A percentile compares a stretch with the other conserved stretches of the same genome.
phyloP scores from a whole-genome alignment of 2,329 filamentous ascomycete genomes.

The Xylariaceae sp. region DNA sequence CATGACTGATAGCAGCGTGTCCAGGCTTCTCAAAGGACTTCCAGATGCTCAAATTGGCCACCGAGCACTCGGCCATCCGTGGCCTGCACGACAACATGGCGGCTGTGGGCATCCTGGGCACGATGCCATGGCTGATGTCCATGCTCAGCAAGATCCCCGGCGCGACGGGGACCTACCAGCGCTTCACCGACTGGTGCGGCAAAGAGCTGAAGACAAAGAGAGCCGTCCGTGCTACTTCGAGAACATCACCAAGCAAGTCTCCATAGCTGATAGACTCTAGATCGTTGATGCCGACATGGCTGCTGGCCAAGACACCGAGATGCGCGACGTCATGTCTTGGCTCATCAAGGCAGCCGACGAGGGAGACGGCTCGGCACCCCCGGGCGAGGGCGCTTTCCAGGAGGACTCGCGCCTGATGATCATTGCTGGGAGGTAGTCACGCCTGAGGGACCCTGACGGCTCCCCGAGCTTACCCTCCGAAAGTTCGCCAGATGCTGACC shows the following conservation, averaged over 20 bases:
- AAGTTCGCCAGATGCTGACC: background rate
- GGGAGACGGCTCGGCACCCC: constrained; percentile 26
- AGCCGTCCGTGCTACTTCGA: too few species aligned
- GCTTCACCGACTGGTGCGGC: constrained; percentile 24
- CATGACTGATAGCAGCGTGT: too few species aligned
- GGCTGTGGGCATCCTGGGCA: constrained; percentile 23
- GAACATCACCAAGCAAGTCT: too few species aligned
- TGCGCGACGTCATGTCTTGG: constrained; percentile 31
- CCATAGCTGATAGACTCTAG: too few species aligned
- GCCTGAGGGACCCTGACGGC: too few species aligned
- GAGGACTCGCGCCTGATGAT: constrained; percentile 27
- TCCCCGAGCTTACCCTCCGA: background rate
- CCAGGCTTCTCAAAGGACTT: constrained; percentile 21
- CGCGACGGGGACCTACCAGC: constrained; percentile 17
- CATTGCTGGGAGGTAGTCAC: constrained; percentile 25
- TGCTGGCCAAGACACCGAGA: too few species aligned
- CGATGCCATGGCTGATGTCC: constrained; percentile 29
- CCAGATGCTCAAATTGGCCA: constrained; percentile 10
- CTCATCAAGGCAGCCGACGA: constrained; percentile 30
- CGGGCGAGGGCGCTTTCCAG: constrained; percentile 19
- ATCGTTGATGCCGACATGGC: too few species aligned
- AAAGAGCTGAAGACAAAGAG: constrained; percentile 17
- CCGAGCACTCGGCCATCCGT: constrained; percentile 23
- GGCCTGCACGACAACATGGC: constrained; percentile 28
- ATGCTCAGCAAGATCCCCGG: constrained; percentile 24